Percentiles rank a stretch among this genome's conserved stretches.
phyloP scores from a whole-genome alignment of 176 grass and related monocot genomes.

The Cocos nucifera region DNA sequence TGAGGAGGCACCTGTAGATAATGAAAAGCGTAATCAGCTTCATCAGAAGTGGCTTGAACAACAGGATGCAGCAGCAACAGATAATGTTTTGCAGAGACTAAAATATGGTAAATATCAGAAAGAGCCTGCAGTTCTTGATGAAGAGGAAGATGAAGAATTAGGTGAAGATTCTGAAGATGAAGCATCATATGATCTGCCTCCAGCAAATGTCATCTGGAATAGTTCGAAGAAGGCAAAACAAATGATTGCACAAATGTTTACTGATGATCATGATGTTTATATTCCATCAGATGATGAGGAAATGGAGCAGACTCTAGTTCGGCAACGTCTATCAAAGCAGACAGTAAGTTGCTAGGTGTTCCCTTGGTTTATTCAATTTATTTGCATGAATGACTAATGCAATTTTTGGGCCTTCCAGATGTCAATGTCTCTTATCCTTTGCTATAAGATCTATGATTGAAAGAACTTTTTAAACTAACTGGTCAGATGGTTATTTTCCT shows the following conservation, averaged over 20 bases:
- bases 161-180: conserved; percentile 46
- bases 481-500: too few species aligned
- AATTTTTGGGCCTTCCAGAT: too few species aligned
- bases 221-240: conserved; percentile 79
- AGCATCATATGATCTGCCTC: conserved; percentile 40
- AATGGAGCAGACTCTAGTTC: conserved; percentile 60
- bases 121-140: conserved; percentile 30
- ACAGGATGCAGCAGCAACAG: conserved; percentile 69
- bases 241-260: conserved; percentile 73
- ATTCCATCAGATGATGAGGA: conserved; percentile 88
- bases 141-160: conserved; percentile 41
- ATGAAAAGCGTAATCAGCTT: conserved; percentile 64
- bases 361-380: too few species aligned
- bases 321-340: conserved; percentile 43
- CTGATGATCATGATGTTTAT: conserved; percentile 72
- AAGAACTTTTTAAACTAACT: too few species aligned
- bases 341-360: conserved; percentile 33
- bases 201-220: conserved; percentile 35
- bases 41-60: conserved; percentile 92
- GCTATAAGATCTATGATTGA: too few species aligned
- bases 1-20: conserved; percentile 63
- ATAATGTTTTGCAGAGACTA: conserved; percentile 67
- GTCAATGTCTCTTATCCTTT: too few species aligned
- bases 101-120: conserved; percentile 52
- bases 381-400: too few species aligned